phyloP scores from a whole-genome alignment of 2,329 filamentous ascomycete genomes.

The Fusarium sp. region DNA sequence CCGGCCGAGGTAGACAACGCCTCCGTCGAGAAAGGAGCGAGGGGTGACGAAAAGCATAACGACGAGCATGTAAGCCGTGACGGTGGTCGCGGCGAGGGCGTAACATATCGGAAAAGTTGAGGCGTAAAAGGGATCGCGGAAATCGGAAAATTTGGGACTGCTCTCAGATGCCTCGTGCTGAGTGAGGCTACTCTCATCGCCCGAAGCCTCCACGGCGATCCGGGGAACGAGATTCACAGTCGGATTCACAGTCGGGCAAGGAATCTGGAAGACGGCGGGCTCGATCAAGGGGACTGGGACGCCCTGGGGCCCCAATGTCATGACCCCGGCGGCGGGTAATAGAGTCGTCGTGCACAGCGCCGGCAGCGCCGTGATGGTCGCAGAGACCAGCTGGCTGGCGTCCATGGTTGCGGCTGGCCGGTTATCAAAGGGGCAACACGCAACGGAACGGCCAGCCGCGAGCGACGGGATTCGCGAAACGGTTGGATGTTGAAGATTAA shows the following conservation, averaged over 20 bases:
- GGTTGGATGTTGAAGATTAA: constrained; percentile 28
- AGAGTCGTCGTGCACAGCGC: constrained; percentile 56
- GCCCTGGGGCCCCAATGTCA: constrained; percentile 64
- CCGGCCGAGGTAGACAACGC: constrained; percentile 82
- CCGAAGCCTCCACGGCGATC: constrained; percentile 48
- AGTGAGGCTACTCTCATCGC: constrained; percentile 51
- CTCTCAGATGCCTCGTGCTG: constrained; percentile 47
- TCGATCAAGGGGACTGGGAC: constrained; percentile 68
- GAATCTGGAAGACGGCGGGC: constrained; percentile 65
- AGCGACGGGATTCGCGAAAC: constrained; percentile 38
- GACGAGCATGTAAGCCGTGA: constrained; percentile 91
- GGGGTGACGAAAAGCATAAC: constrained; percentile 95
- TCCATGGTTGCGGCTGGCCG: constrained; percentile 45
- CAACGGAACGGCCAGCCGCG: constrained; percentile 44
- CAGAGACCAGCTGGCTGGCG: constrained; percentile 34
- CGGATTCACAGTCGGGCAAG: constrained; percentile 45
- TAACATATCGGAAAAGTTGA: constrained; percentile 95
- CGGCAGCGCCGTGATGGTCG: constrained; percentile 47
- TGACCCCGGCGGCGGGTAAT: constrained; percentile 58
- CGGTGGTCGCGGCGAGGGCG: constrained; percentile 89
- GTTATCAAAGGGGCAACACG: constrained; percentile 30
- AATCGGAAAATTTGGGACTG: constrained; percentile 67
- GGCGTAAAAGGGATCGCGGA: constrained; percentile 90
- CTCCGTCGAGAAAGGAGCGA: constrained; percentile 91
- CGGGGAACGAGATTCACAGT: constrained; percentile 38